Evolutionary conservation across 148 eudicot species (phyloP).

Genomic region (Rhododendron vialii): DNA sequence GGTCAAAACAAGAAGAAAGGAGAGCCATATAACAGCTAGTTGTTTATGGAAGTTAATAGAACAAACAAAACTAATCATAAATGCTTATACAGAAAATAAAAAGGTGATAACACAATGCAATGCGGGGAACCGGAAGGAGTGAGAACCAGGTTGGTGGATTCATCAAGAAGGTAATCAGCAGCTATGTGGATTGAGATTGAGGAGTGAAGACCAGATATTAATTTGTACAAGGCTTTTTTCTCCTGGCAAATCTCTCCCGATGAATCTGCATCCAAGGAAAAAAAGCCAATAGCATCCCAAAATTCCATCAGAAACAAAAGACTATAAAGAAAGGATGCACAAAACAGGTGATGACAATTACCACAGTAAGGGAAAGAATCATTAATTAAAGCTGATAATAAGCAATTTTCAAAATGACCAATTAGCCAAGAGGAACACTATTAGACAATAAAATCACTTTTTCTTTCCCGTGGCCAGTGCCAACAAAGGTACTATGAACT

Average conservation of each 20-base stretch:
- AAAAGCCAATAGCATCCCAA: not conserved
- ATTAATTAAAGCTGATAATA: not conserved
- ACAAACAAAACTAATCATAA: not conserved
- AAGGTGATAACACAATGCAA: not conserved
- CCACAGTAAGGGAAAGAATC: not conserved
- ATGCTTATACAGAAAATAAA: not conserved
- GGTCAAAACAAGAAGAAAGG: not conserved
- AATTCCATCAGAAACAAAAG: not conserved
- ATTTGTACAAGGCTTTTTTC: slow-evolving; percentile 82
- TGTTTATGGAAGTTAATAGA: not conserved
- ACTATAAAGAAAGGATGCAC: not conserved
- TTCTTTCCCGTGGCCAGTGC: not conserved
- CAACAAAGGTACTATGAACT: not conserved
- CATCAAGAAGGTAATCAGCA: slow-evolving; percentile 86
- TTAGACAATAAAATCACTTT: not conserved
- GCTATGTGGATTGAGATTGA: slow-evolving; percentile 92
- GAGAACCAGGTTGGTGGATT: slow-evolving; percentile 56
- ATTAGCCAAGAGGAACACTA: not conserved
- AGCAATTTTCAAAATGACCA: not conserved
- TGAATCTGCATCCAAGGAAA: slow-evolving; percentile 45
- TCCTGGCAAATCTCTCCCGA: slow-evolving; percentile 81
- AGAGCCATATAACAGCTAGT: not conserved
- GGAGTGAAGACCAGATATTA: slow-evolving; percentile 91
- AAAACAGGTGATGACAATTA: not conserved
- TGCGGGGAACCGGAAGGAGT: not conserved